These are phyloP conservation scores for Aspergillus ruber DNA, from an alignment of 2,329 filamentous ascomycete genomes.

Conservation along the genomic window DNA sequence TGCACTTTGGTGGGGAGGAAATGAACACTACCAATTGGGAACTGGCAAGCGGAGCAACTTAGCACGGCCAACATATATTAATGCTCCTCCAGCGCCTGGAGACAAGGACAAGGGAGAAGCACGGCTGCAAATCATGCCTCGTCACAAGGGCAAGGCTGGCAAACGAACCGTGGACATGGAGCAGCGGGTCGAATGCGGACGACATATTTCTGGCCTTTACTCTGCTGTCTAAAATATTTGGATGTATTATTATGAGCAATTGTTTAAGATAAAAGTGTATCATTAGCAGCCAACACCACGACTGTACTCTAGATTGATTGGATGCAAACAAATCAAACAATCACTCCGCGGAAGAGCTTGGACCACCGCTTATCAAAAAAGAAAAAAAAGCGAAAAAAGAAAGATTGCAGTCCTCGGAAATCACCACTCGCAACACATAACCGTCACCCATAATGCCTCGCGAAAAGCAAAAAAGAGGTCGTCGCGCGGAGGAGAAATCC, in stretches of 20 bases:
- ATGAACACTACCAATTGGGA: slow-evolving; percentile 88
- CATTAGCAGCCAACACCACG: not conserved
- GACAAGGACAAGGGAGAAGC: slow-evolving; percentile 58
- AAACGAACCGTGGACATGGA: slow-evolving; percentile 70
- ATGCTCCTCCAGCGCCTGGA: slow-evolving; percentile 62
- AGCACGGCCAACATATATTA: slow-evolving; percentile 68
- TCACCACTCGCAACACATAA: slow-evolving; percentile 5
- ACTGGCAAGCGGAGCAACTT: slow-evolving; percentile 83
- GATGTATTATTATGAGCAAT: not conserved
- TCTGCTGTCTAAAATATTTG: slow-evolving; percentile 48
- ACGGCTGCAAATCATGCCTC: slow-evolving; percentile 74
- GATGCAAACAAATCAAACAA: slow-evolving; percentile 29
- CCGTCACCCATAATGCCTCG: slow-evolving; percentile 35
- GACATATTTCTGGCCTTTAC: slow-evolving; percentile 76
- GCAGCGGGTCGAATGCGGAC: slow-evolving; percentile 82
- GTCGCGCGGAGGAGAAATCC: slow-evolving; percentile 36
- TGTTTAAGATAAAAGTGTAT: not conserved
- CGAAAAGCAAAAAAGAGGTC: slow-evolving; percentile 43
- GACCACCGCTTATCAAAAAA: slow-evolving; percentile 32
- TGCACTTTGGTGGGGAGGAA: slow-evolving; percentile 88
- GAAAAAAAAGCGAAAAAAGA: slow-evolving; percentile 16
- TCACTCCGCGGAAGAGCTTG: slow-evolving; percentile 20
- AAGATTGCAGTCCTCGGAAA: slow-evolving; percentile 1
- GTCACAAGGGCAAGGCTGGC: slow-evolving; percentile 61
- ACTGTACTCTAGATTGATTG: not conserved